Base-by-base conservation (phyloP, 805 yeast species). In the Wickerhamomyces chaumierensis region DNA sequence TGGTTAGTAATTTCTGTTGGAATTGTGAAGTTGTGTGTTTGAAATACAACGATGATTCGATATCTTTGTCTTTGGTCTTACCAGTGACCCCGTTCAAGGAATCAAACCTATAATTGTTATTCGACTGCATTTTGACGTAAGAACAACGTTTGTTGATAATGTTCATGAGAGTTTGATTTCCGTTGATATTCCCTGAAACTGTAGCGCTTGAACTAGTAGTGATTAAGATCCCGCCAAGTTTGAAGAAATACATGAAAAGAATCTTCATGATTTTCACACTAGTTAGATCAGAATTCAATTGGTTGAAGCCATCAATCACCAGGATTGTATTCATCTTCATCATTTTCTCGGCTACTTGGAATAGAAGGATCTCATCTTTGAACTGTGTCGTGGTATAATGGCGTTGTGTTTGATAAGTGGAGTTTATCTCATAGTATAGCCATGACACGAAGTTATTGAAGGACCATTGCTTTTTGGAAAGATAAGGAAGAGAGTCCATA, bases 261-360 rank as follows among this genome's bases (percentile, higher is more conserved):
- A 77, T 65, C 53, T 76, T 74, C 40, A 81, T 61, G 29, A 81
- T 76, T 48, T 78, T 80, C 1, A 85, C 87, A 18, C 82, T 70
- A 0, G 86, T 83, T 29, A 81, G 66, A 51, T 81, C 88, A 0
- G 88, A 88, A 23, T 81, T 52, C 81, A 79, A 78, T 21, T 21
- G 25, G 25, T 21, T 21, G 58, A 81, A 81, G 53, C 81, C 88
- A 53, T 81, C 88, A 32, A 81, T 56, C 55, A 80, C 63, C 42
- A 81, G 55, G 13, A 81, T 62, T 2, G 84, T 76, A 49, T 69
- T 74, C 42, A 65, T 66, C 13, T 60, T 55, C 23, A 80, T 69
- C 76, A 81, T 65, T 37, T 68, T 76, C 37, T 75, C 73, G 5
- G 87, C 86, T 18, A 81, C 63, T 51, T 80, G 84, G 48, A 76